Base-by-base conservation (phyloP, 345 rosid genomes). In the Geranium rotundifolium region DNA sequence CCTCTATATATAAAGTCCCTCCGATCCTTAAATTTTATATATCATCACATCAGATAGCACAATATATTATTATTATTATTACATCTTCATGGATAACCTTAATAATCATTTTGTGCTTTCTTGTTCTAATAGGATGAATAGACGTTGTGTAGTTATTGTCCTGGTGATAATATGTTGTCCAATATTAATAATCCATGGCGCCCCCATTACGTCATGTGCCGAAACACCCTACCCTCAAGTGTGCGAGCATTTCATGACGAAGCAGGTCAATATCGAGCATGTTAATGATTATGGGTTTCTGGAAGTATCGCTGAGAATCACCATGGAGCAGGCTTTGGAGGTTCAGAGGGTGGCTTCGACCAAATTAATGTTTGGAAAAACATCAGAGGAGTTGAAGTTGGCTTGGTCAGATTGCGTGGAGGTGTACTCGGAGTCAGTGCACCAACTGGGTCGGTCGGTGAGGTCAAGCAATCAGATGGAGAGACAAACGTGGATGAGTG, bases 401-500 rank as follows among this genome's bases (percentile, higher is more conserved):
- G 97, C 97, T 23, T 79, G 80, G 85, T 15, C 16, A 8, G 95
- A 91, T 57, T 91, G 96, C 64, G 41, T 79, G 60, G 89, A 85
- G 68, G 82, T 88, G 13, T 85, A 87, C 55, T 81, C 77, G 31
- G 86, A 85, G 62, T 61, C 89, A 10, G 54, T 85, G 17, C 49
- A 71, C 57, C 69, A 77, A 29, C 84, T 91, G 17, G 87, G 82
- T 61, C 77, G 63, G 10, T 84, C 96, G 5, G 56, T 77, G 67
- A 76, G 72, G 55, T 73, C 84, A 0, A 75, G 15, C 8, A 70
- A 65, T 66, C 79, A 79, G 2, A 19, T 54, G 15, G 89, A 91
- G 34, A 68, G 84, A 39, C 86, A 80, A 66, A 89, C 92, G 0
- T 85, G 87, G 80, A 65, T 91, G 63, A 91, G 96, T 68, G 98